Evolutionary conservation across 2,329 filamentous ascomycete species (phyloP), one percentile per base, ranked within the genome.

Genomic region (Curvularia lunata): DNA sequence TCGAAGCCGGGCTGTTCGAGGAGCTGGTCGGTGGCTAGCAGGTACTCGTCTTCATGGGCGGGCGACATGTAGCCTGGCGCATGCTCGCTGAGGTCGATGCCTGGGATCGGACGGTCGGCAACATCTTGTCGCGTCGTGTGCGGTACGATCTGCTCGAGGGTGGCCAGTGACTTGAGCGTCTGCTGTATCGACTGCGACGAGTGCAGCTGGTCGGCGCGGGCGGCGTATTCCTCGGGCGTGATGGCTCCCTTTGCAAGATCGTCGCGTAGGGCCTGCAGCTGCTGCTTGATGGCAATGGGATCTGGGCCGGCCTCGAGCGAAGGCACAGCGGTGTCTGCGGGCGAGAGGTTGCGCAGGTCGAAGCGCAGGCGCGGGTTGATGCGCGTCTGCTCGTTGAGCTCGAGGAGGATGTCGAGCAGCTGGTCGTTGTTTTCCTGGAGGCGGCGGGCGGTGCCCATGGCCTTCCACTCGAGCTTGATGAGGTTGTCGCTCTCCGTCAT

Each of bases 341-440:
- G 67, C 38, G 75, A 77, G 81, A 75, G 73, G 9, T 75, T 72
- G 52, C 77, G 71, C 56, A 97, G 80, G 70, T 94, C 88, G 79
- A 92, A 89, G 67, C 91, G 90, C 69, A 90, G 86, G 56, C 88
- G 84, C 27, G 86, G 81, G 10, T 91, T 87, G 43, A 98, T 87
- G 74, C 95, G 91, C 19, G 89, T 82, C 42, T 87, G 90, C 50
- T 91, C 87, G 79, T 99, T 99, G 79, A 97, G 85, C 72, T 97
- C 93, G 61, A 96, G 84, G 32, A 98, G 86, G 10, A 97, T 81
- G 68, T 98, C 94, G 52, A 97, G 86, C 32, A 98, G 80, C 76
- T 93, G 92, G 77, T 98, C 94, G 69, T 97, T 97, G 79, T 97
- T 90, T 69, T 96, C 88, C 55, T 92, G 90, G 59, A 99, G 84